Base-by-base conservation (phyloP, 352 stramenopile genomes). In the Pythium plurisporium region DNA sequence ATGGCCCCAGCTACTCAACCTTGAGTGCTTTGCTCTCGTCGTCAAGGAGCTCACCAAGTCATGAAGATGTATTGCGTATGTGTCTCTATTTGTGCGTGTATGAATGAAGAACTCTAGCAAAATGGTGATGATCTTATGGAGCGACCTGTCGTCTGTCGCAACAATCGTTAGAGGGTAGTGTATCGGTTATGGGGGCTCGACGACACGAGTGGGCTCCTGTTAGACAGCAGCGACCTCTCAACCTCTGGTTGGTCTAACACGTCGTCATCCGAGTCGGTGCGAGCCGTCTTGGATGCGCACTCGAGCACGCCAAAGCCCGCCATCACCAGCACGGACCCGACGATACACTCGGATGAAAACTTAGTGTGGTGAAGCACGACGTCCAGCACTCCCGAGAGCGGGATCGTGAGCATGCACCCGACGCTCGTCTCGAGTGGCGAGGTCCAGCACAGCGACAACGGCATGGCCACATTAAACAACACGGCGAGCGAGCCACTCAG, bases 391-490 rank as follows among this genome's bases (percentile, higher is more conserved):
- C 62, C 76, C 4, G 76, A 80, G 30, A 84, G 43, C 10, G 76
- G 76, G 42, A 87, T 79, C 37, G 65, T 82, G 36, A 82, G 58
- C 76, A 87, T 82, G 40, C 73, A 79, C 0, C 74, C 72, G 27
- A 84, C 74, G 43, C 74, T 79, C 20, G 74, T 82, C 55, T 82
- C 72, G 22, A 85, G 47, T 12, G 74, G 74, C 22, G 75, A 79
- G 14, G 73, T 84, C 75, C 73, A 86, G 50, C 59, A 72, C 8
- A 86, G 54, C 4, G 73, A 73, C 14, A 80, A 58, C 7, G 77
- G 51, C 41, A 84, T 69, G 4, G 69, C 50, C 11, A 82, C 48
- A 45, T 78, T 81, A 55, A 75, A 74, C 0, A 64, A 41, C 22
- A 75, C 65, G 26, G 70, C 68, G 8, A 73, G 42, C 20, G 51